A percentile compares a stretch with the other conserved stretches of the same genome.
Evolutionary conservation across 2,329 filamentous ascomycete genomes (phyloP).

Genomic region (Diaporthe humulicola): DNA sequence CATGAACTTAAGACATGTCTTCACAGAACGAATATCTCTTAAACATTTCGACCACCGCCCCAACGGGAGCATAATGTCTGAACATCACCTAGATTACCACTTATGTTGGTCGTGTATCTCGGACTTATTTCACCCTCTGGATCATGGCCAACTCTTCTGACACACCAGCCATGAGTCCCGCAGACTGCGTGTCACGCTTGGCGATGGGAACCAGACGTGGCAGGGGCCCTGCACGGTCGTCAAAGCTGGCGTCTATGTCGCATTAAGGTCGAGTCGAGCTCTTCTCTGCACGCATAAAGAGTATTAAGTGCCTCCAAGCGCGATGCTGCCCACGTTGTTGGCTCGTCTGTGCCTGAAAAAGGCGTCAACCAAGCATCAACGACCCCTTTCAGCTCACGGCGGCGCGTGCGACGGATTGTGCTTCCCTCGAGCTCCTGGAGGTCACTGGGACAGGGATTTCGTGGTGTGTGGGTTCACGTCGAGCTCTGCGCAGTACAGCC

Average conservation of each 20-base stretch:
- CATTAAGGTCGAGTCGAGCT: neutral
- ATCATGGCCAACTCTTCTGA: neutral
- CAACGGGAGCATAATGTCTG: slow-evolving; percentile 2
- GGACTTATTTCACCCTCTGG: neutral
- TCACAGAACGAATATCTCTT: neutral
- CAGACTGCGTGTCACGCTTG: neutral
- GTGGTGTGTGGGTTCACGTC: slow-evolving; percentile 12
- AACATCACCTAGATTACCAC: neutral
- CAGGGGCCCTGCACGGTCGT: neutral
- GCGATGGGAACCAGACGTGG: slow-evolving; percentile 6
- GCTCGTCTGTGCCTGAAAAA: slow-evolving; percentile 16
- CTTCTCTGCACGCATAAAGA: neutral
- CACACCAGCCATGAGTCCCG: neutral
- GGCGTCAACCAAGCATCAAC: neutral
- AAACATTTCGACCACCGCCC: neutral
- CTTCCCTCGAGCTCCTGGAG: slow-evolving; percentile 6
- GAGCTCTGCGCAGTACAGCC: neutral
- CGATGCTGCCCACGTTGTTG: neutral
- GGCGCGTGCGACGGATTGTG: slow-evolving; percentile 18
- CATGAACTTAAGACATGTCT: slow-evolving; percentile 16
- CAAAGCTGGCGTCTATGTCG: slow-evolving; percentile 17
- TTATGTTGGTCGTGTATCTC: slow-evolving; percentile 6
- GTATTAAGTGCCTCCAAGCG: neutral
- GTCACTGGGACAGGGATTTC: neutral
- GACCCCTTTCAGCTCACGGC: slow-evolving; percentile 6